phyloP scores from a whole-genome alignment of 2,329 filamentous ascomycete species.

The Incumbomyces lentus region DNA sequence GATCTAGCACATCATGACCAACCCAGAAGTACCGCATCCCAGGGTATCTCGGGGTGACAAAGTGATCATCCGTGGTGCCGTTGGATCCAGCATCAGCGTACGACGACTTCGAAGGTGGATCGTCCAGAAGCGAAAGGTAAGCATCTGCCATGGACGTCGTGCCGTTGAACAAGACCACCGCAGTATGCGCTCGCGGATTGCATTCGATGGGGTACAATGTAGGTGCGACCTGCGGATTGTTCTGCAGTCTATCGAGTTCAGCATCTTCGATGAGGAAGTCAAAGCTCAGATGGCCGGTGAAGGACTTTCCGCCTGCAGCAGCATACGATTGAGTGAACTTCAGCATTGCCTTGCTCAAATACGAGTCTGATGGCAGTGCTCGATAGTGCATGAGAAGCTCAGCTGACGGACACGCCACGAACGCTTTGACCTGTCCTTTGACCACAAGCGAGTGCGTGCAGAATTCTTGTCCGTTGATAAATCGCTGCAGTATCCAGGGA shows the following conservation, averaged over 20 bases:
- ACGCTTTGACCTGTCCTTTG: slow-evolving; percentile 53
- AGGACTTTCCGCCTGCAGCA: slow-evolving; percentile 33
- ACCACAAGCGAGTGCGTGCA: slow-evolving; percentile 62
- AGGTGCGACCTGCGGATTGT: slow-evolving; percentile 10
- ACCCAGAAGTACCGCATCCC: slow-evolving; percentile 49
- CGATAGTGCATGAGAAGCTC: slow-evolving; percentile 58
- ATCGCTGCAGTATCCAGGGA: slow-evolving; percentile 62
- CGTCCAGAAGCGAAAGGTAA: slow-evolving; percentile 42
- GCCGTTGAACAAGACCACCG: slow-evolving; percentile 49
- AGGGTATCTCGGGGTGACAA: neutral
- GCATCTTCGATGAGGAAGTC: slow-evolving; percentile 55
- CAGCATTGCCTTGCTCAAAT: slow-evolving; percentile 51
- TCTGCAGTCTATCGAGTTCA: slow-evolving; percentile 21
- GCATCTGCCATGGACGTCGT: slow-evolving; percentile 34
- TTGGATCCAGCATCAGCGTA: slow-evolving; percentile 12
- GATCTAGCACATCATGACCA: slow-evolving; percentile 52
- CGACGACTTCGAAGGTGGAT: neutral
- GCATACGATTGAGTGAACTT: slow-evolving; percentile 54
- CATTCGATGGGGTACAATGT: slow-evolving; percentile 58
- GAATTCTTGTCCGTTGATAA: slow-evolving; percentile 54
- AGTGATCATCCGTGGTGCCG: neutral
- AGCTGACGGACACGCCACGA: slow-evolving; percentile 55
- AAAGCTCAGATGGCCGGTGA: slow-evolving; percentile 64
- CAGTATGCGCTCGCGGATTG: slow-evolving; percentile 60
- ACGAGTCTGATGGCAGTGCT: slow-evolving; percentile 45